Conservation (phyloP, 2,329 filamentous ascomycete species). For the Paracamarosporium sp. region DNA sequence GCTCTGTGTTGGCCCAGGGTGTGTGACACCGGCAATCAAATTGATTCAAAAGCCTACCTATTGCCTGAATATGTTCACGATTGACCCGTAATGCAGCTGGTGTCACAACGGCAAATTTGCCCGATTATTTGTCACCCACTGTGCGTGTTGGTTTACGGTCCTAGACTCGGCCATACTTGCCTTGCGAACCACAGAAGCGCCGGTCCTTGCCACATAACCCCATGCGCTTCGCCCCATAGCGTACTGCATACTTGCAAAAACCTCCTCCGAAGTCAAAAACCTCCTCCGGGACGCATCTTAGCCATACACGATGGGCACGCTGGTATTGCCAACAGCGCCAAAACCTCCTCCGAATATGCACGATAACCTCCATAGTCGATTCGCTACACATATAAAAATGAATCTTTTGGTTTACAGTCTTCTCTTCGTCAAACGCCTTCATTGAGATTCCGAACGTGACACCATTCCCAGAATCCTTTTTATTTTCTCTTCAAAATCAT, state of each 20-base stretch:
- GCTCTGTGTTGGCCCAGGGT: too few species aligned
- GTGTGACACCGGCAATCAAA: too few species aligned
- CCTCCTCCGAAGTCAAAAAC: conserved; percentile 12
- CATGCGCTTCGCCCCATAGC: not conserved
- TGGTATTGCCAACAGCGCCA: not conserved
- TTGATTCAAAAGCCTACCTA: too few species aligned
- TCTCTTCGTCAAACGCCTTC: not conserved
- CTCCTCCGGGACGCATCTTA: conserved; percentile 4
- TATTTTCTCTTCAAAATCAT: conserved; percentile 9
- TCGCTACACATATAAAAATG: conserved; percentile 11
- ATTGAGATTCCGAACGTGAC: not conserved
- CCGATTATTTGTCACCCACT: too few species aligned
- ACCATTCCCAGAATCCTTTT: not conserved
- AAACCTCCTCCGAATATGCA: conserved; percentile 12
- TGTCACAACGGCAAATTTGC: too few species aligned
- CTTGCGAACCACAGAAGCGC: conserved; percentile 29
- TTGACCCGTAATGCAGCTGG: too few species aligned
- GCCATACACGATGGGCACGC: not conserved
- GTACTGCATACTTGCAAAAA: conserved; percentile 5
- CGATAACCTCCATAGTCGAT: conserved; percentile 12
- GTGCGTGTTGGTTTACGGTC: not conserved
- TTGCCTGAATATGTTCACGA: too few species aligned
- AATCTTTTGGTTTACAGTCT: not conserved
- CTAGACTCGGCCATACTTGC: not conserved
- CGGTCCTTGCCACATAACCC: not conserved